Evolutionary conservation across 441 rosid species (phyloP).

Genomic region (Populus tomentosa): DNA sequence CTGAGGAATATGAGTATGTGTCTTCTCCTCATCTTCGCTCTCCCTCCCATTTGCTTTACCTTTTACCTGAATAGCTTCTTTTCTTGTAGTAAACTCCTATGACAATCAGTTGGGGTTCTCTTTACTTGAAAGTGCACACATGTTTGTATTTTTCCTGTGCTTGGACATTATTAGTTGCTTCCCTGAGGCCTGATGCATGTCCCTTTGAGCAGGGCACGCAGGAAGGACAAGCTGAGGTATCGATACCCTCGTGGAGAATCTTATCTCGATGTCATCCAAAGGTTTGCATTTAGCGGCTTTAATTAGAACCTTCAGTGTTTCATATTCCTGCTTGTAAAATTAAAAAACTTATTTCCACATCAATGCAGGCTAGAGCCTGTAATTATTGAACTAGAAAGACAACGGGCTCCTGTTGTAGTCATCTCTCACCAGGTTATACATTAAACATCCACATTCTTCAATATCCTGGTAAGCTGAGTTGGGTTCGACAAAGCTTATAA

Average conservation of each 20-base stretch:
- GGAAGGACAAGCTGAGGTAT: constrained; percentile 92
- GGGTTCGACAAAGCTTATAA: neutral
- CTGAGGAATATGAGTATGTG: constrained; percentile 91
- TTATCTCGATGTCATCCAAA: constrained; percentile 97
- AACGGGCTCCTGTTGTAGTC: constrained; percentile 96
- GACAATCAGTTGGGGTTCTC: neutral
- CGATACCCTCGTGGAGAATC: constrained; percentile 99
- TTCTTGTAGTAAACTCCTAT: neutral
- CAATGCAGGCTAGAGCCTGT: constrained; percentile 92
- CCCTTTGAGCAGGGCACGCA: constrained; percentile 56
- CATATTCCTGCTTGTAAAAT: constrained; percentile 1
- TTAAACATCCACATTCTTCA: constrained; percentile 9
- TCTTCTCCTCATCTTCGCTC: constrained; percentile 1
- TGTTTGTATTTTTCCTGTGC: neutral
- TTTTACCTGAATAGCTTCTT: neutral
- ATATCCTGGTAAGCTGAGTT: constrained; percentile 8
- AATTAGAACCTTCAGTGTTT: neutral
- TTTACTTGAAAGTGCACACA: neutral
- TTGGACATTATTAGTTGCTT: neutral
- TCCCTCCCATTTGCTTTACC: neutral
- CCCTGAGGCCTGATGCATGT: neutral
- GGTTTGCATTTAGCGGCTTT: constrained; percentile 38
- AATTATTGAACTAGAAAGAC: constrained; percentile 94
- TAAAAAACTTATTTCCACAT: constrained; percentile 10
- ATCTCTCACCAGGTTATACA: constrained; percentile 91